These are phyloP conservation scores for Scheffersomyces ergatensis DNA, from an alignment of 805 yeast genomes.

Conservation along the genomic window DNA sequence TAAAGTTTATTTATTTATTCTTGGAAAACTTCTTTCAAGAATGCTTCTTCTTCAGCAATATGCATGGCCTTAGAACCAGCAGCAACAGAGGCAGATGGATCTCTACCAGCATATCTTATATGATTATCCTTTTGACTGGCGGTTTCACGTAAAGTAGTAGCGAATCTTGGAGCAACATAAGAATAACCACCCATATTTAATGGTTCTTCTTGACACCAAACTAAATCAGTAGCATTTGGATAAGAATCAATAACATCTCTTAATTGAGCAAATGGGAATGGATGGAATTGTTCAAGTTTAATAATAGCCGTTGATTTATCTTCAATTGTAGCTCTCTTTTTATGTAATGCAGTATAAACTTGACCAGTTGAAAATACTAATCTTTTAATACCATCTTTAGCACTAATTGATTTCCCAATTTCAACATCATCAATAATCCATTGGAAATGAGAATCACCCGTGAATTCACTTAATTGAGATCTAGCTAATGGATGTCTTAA, in stretches of 20 bases:
- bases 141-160: constrained; percentile 74
- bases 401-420: constrained; percentile 71
- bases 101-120: constrained; percentile 92
- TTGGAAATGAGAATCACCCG: constrained; percentile 88
- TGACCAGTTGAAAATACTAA: constrained; percentile 87
- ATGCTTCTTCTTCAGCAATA: constrained; percentile 80
- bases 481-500: constrained; percentile 98
- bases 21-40: constrained; percentile 73
- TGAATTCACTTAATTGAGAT: constrained; percentile 78
- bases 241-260: constrained; percentile 78
- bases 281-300: constrained; percentile 92
- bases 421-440: constrained; percentile 95
- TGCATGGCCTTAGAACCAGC: constrained; percentile 94
- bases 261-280: constrained; percentile 97
- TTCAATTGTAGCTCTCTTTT: constrained; percentile 75
- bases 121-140: constrained; percentile 55
- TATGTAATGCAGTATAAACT: constrained; percentile 88
- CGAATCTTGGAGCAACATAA: constrained; percentile 78
- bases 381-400: constrained; percentile 84
- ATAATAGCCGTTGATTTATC: constrained; percentile 85
- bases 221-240: constrained; percentile 82
- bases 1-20: constrained; percentile 3
- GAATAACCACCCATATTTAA: constrained; percentile 93
- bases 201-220: constrained; percentile 99
- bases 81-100: constrained; percentile 97